Percentiles rank a stretch among this genome's conserved stretches.
These are phyloP conservation scores for Fusarium sp. DNA, from an alignment of 2,329 filamentous ascomycete genomes.

Conservation along the genomic window DNA sequence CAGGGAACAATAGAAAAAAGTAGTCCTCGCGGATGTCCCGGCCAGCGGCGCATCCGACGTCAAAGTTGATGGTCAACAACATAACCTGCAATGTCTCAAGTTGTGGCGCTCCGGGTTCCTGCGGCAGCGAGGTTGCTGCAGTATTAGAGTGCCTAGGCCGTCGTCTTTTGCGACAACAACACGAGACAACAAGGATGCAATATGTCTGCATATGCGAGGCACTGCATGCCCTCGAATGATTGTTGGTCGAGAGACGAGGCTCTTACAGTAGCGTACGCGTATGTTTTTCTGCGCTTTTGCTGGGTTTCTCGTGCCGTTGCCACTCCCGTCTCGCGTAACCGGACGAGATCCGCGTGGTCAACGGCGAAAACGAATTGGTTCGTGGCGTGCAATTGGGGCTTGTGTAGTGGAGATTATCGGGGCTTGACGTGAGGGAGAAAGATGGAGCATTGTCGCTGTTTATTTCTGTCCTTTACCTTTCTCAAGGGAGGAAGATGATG, in stretches of 20 bases:
- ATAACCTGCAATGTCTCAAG: not conserved
- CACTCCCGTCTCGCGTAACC: constrained; percentile 34
- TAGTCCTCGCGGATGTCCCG: not conserved
- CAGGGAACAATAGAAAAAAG: not conserved
- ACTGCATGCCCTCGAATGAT: constrained; percentile 8
- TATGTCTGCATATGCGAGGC: constrained; percentile 25
- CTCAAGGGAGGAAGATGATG: constrained; percentile 28
- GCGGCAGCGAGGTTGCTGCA: constrained; percentile 32
- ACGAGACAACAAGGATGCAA: constrained; percentile 25
- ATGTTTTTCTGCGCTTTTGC: constrained; percentile 27
- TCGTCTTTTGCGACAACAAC: constrained; percentile 20
- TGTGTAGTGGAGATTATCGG: constrained; percentile 28
- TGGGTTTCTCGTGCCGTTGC: constrained; percentile 6
- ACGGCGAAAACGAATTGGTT: constrained; percentile 21
- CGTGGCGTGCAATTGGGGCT: constrained; percentile 14
- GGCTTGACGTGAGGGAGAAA: constrained; percentile 32
- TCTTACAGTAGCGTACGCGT: constrained; percentile 19
- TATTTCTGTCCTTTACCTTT: constrained; percentile 4
- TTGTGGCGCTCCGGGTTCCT: constrained; percentile 39
- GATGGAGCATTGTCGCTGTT: constrained; percentile 14
- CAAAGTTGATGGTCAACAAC: constrained; percentile 5
- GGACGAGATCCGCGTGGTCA: constrained; percentile 25
- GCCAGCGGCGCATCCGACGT: not conserved
- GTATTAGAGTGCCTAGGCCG: constrained; percentile 10
- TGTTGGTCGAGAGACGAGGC: constrained; percentile 18